Base-by-base conservation (phyloP, 129 eudicot genomes). In the Lonicera japonica region DNA sequence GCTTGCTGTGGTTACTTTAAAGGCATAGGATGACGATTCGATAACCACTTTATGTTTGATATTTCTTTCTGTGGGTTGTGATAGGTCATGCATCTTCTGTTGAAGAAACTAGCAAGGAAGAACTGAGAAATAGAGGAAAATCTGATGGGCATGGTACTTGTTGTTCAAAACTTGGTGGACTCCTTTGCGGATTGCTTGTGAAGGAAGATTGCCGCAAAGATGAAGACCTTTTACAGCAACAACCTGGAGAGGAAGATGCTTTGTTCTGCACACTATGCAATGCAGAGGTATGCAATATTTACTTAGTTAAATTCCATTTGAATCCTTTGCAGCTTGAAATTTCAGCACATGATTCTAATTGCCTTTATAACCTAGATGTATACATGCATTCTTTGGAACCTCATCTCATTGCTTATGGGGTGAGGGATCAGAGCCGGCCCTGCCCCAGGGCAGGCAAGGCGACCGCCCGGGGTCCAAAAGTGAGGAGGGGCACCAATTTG, bases 181-280 rank as follows among this genome's bases (percentile, higher is more conserved):
- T 80, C 65, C 56, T 90, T 54, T 90, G 95, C 70, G 69, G 82
- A 58, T 83, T 74, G 54, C 47, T 90, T 68, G 94, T 86, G 47
- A 77, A 56, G 55, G 89, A 87, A 74, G 97, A 90, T 73, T 90
- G 95, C 40, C 88, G 90, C 16, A 86, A 84, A 25, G 89, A 86
- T 58, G 92, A 86, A 65, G 85, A 86, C 60, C 57, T 75, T 56
- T 46, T 60, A 29, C 68, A 69, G 75, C 82, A 90, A 63, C 86
- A 69, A 74, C 71, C 72, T 53, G 95, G 77, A 50, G 95, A 86
- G 68, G 94, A 90, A 63, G 89, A 86, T 41, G 97, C 92, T 67
- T 77, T 86, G 52, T 90, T 83, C 71, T 90, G 97, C 83, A 90
- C 97, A 25, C 58, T 90, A 71, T 90, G 97, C 74, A 83, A 86